phyloP scores from a whole-genome alignment of 331 rosid species.

The Saraca asoca region DNA sequence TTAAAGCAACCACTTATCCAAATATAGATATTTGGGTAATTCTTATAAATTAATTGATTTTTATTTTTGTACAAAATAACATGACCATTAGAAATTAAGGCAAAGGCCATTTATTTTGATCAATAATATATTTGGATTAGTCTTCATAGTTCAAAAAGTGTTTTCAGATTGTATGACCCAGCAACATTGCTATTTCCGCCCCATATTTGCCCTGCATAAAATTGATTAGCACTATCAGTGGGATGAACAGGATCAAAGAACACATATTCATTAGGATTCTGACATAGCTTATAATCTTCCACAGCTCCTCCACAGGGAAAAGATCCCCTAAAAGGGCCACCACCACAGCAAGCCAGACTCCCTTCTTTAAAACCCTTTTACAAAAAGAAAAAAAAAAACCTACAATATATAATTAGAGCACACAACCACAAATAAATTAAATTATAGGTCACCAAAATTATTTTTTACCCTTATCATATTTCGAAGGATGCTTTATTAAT shows the following conservation, averaged over 20 bases:
- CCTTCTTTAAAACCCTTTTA: constrained; percentile 44
- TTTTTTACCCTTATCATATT: too few relatives aligned
- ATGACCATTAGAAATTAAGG: too few relatives aligned
- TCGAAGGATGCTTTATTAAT: neutral
- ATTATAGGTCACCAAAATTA: too few relatives aligned
- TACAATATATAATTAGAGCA: neutral
- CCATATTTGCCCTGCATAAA: constrained; percentile 46
- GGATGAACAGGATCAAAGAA: constrained; percentile 54
- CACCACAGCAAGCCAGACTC: constrained; percentile 48
- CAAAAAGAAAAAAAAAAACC: neutral
- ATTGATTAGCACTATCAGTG: constrained; percentile 38
- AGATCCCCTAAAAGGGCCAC: constrained; percentile 52
- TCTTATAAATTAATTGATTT: too few relatives aligned
- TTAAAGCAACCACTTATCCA: too few relatives aligned
- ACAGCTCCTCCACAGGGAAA: constrained; percentile 47
- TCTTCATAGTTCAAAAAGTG: constrained; percentile 24
- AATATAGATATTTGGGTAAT: too few relatives aligned
- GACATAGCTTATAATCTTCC: constrained; percentile 42
- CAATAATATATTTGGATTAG: too few relatives aligned
- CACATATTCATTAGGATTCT: constrained; percentile 35
- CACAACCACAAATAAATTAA: neutral
- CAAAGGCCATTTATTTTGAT: too few relatives aligned
- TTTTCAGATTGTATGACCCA: constrained; percentile 40
- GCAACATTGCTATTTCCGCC: constrained; percentile 33
- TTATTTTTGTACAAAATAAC: too few relatives aligned